Conservation (phyloP, 805 yeast species). For the Yueomyces sp. region DNA sequence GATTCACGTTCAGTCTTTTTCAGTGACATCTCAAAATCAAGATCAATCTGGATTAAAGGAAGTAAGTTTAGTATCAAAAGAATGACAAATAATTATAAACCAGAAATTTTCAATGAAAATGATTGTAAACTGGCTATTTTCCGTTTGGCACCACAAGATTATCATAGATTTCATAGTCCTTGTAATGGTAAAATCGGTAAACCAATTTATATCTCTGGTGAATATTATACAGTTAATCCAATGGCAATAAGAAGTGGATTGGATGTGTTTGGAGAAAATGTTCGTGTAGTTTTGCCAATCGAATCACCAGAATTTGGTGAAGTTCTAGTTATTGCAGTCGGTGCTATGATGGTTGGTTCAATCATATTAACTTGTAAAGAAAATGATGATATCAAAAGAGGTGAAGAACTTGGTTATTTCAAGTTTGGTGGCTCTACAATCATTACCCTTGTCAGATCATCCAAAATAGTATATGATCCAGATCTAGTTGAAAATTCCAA, state of each 20-base stretch:
- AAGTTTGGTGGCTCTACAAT: conserved; percentile 94
- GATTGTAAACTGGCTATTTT: conserved; percentile 63
- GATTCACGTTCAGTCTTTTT: conserved; percentile 78
- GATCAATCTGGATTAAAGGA: conserved; percentile 83
- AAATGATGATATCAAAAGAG: conserved; percentile 45
- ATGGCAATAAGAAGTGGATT: conserved; percentile 85
- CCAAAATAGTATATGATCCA: conserved; percentile 46
- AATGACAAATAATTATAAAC: conserved; percentile 28
- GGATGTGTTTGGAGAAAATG: conserved; percentile 89
- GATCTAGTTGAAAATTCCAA: conserved; percentile 61
- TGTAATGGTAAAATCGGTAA: conserved; percentile 61
- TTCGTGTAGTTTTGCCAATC: conserved; percentile 65
- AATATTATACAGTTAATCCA: conserved; percentile 92
- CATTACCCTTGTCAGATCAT: conserved; percentile 45
- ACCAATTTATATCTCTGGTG: conserved; percentile 66
- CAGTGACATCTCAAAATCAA: conserved; percentile 43
- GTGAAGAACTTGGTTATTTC: conserved; percentile 87
- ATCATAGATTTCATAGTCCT: conserved; percentile 86
- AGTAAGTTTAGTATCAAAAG: conserved; percentile 54
- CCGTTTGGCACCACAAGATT: conserved; percentile 92
- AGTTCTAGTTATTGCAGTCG: conserved; percentile 68
- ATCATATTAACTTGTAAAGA: conserved; percentile 55
- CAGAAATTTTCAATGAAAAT: conserved; percentile 28
- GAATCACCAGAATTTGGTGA: conserved; percentile 66
- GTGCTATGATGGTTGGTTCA: conserved; percentile 99